Evolutionary conservation across 2,329 filamentous ascomycete species (phyloP), one percentile per base, ranked within the genome.

Genomic region (Ilyonectria sp.): DNA sequence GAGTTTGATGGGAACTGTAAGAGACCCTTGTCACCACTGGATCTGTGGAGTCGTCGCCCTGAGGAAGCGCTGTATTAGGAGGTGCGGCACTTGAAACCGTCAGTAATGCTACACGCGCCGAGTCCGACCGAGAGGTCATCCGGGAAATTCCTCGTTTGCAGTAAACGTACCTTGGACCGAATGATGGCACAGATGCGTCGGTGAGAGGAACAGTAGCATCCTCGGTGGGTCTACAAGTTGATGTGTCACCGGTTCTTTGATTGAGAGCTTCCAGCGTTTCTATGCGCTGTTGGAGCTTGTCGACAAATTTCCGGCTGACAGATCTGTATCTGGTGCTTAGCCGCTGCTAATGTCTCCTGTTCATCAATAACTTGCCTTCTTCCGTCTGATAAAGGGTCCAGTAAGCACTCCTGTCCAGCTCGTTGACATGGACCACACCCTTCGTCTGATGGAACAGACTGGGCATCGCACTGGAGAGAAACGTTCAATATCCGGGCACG

Each of bases 261-360:
- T 57, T 68, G 10, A 57, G 55, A 40, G 65, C 65, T n/a, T 68
- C 65, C 7, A 68, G 65, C 10, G 50, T 64, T 23, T 68, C 65
- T 57, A 68, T 68, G 17, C 65, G 65, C 35, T 64, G 65, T n/a
- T 68, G 65, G 11, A 68, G 57, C 17, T 60, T 65, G 46, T 65
- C 52, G 5, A 68, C 65, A n/a, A 68, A 37, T 19, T 64, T 68
- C 3, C 65, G 60, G 23, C 46, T 68, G 17, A 68, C 56, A 4
- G 60, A 64, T 43, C 65, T 68, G 50, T 13, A 4, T 40, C 58
- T 8, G 6, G 19, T 37, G 4, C 19, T 59, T 44, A 67, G 54
- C 55, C 17, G 3, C 7, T 33, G 15, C 5, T 43, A 15, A 9
- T 13, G 0, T 21, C 5, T 26, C 21, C 10, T 26, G 3, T 21